Evolutionary conservation across 2,329 filamentous ascomycete species (phyloP), one percentile per base, ranked within the genome.

Genomic region (Hypoxylon sp.): DNA sequence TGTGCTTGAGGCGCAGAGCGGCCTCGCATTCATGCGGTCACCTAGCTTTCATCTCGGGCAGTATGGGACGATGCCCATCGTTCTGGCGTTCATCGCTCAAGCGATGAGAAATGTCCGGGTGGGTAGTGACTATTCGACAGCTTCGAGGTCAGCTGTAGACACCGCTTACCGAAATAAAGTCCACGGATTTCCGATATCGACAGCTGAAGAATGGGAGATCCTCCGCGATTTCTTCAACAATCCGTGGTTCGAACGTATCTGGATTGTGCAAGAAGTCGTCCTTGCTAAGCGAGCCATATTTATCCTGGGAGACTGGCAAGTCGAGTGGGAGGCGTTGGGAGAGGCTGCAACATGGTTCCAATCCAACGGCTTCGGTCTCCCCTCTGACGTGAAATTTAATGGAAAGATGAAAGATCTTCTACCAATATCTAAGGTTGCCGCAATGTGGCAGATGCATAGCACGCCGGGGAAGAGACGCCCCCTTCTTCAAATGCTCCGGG

Each of bases 251-350:
- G 48, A 30, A 15, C 48, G 49, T n/a, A 56, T 57, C 20, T 59
- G 56, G 56, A 13, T 59, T n/a, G 52, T 59, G 7, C 56, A 59
- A 17, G 56, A 59, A 25, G 48, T 51, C 3, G 56, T 59, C 15
- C 45, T 53, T 1, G 52, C 56, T 7, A 38, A 31, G 13, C 37
- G 46, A n/a, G 52, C 53, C 5, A 34, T 57, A 17, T 40, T 35
- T 32, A 52, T 59, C 12, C 15, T 47, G 8, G 56, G 56, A 4
- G 46, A 59, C 26, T 59, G 56, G 56, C 42, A 59, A 2, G 26
- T 59, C 15, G 36, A 57, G 11, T 59, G 48, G 56, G 21, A 20
- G 7, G 56, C 56, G 2, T 15, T 59, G 25, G 53, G 56, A 2
- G 25, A 41, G 42, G 56, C 56, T 11, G 46, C 49, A 29, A 43